Evolutionary conservation across 2,329 filamentous ascomycete genomes (phyloP).

Genomic region (Alternaria sp.): DNA sequence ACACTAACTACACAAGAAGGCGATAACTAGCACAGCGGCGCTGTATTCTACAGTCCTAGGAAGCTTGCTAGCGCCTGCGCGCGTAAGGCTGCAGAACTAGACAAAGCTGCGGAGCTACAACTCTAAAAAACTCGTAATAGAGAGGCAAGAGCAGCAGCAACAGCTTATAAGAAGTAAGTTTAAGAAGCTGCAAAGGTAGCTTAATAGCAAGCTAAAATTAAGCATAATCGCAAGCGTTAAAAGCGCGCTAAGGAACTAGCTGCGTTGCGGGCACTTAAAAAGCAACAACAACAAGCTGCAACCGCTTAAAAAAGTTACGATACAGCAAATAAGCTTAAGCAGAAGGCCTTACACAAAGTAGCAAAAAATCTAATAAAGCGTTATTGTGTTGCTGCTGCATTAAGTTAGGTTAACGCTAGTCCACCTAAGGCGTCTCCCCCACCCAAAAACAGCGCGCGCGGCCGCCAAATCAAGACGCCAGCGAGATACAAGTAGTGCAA

Average conservation of each 20-base stretch:
- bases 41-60: too few species aligned
- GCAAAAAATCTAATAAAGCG: constrained; percentile 5
- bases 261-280: constrained; percentile 1
- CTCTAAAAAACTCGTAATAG: not conserved
- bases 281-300: constrained; percentile 1
- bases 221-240: not conserved
- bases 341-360: constrained; percentile 2
- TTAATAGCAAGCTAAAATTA: not conserved
- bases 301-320: not conserved
- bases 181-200: not conserved
- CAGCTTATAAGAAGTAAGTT: not conserved
- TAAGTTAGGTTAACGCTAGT: constrained; percentile 2
- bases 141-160: not conserved
- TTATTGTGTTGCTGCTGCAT: constrained; percentile 1
- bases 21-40: too few species aligned
- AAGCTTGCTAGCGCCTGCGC: too few species aligned
- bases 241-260: not conserved
- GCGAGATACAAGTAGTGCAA: too few species aligned
- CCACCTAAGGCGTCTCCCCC: not conserved
- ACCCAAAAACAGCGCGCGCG: not conserved
- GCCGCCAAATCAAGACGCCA: too few species aligned
- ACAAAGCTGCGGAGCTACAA: not conserved
- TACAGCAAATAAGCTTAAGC: constrained; percentile 2
- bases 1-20: not conserved
- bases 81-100: not conserved